These are phyloP conservation scores for Syzygium grande DNA, from an alignment of 345 rosid genomes.

Conservation along the genomic window DNA sequence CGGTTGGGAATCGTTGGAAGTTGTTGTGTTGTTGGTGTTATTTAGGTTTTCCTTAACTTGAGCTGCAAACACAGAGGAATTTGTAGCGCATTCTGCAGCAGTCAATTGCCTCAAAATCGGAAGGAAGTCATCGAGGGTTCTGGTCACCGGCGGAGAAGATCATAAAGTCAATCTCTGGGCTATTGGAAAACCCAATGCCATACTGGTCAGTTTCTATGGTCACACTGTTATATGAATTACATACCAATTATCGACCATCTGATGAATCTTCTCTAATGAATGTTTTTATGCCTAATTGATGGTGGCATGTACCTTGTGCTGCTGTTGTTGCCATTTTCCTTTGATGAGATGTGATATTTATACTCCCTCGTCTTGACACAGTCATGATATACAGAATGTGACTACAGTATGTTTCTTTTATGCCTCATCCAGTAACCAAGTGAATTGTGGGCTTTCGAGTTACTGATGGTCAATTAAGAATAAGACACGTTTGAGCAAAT, in stretches of 20 bases:
- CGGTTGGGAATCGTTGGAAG: not conserved
- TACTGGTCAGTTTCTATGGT: conserved; percentile 66
- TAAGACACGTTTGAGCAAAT: not conserved
- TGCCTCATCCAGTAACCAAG: not conserved
- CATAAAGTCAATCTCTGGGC: conserved; percentile 99
- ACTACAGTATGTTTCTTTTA: not conserved
- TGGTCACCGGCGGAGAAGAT: conserved; percentile 98
- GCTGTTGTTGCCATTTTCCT: not conserved
- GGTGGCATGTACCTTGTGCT: not conserved
- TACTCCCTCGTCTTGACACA: not conserved
- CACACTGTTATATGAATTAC: not conserved
- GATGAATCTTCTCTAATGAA: not conserved
- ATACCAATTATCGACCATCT: not conserved
- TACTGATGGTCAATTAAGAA: not conserved
- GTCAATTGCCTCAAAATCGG: conserved; percentile 97
- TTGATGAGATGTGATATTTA: not conserved
- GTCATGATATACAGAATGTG: not conserved
- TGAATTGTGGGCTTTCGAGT: not conserved
- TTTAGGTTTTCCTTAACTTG: conserved; percentile 8
- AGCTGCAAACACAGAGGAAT: conserved; percentile 63
- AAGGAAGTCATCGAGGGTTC: conserved; percentile 90
- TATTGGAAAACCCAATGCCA: conserved; percentile 97
- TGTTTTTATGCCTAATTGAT: not conserved
- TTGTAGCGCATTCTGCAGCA: conserved; percentile 90
- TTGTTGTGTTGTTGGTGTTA: not conserved